A percentile compares a stretch with the other conserved stretches of the same genome.
phyloP scores from a whole-genome alignment of 2,329 filamentous ascomycete genomes.

The Juglanconis juglandina region DNA sequence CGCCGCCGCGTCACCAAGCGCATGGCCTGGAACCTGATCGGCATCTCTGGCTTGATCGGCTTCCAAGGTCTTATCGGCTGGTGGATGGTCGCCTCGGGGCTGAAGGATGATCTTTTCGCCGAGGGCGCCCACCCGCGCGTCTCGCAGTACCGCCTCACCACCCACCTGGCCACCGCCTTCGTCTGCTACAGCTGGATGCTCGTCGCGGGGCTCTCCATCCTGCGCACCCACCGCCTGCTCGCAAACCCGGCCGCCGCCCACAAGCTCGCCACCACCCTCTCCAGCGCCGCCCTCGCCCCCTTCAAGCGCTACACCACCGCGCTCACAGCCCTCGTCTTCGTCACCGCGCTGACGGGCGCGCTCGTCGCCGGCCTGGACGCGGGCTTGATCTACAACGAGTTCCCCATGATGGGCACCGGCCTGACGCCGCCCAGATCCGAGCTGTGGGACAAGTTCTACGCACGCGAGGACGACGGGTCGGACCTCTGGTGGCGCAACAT shows the following conservation, averaged over 20 bases:
- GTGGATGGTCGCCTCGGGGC: slow-evolving; percentile 99
- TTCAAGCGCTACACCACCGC: slow-evolving; percentile 72
- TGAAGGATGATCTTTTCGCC: slow-evolving; percentile 93
- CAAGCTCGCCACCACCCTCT: slow-evolving; percentile 58
- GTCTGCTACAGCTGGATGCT: slow-evolving; percentile 94
- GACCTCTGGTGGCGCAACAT: slow-evolving; percentile 97
- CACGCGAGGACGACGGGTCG: slow-evolving; percentile 68
- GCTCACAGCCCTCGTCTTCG: slow-evolving; percentile 74
- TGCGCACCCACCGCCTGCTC: slow-evolving; percentile 73
- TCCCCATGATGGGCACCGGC: slow-evolving; percentile 88
- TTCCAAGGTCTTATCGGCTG: slow-evolving; percentile 95
- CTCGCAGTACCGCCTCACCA: slow-evolving; percentile 86
- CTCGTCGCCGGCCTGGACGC: slow-evolving; percentile 94
- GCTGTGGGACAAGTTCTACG: slow-evolving; percentile 83
- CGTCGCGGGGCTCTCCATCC: slow-evolving; percentile 77
- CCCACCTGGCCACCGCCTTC: slow-evolving; percentile 88
- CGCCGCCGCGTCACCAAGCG: slow-evolving; percentile 71
- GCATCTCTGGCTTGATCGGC: slow-evolving; percentile 85
- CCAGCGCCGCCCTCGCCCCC: slow-evolving; percentile 62
- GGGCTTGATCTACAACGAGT: slow-evolving; percentile 97
- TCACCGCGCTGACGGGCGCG: slow-evolving; percentile 88
- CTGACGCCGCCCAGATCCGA: slow-evolving; percentile 77
- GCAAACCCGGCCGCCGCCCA: slow-evolving; percentile 62
- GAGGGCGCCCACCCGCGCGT: slow-evolving; percentile 88
- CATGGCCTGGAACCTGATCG: slow-evolving; percentile 74